Percentiles rank a stretch among this genome's conserved stretches.
These are phyloP conservation scores for Cicer arietinum DNA, from an alignment of 306 rosid species.

Conservation along the genomic window DNA sequence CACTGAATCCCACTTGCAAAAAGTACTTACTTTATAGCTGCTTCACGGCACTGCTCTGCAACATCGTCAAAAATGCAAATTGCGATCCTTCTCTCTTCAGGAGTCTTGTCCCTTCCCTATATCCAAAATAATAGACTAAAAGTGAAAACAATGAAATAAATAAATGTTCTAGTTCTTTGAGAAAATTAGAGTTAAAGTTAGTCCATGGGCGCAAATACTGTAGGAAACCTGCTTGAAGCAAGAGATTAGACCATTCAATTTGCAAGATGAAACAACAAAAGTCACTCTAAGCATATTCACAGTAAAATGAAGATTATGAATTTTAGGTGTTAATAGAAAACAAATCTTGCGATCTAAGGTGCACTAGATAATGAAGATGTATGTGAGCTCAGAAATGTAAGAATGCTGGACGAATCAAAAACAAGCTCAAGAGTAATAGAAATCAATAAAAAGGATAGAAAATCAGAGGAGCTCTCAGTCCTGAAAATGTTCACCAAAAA, in stretches of 20 bases:
- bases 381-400: not conserved
- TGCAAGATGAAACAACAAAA: slow-evolving; percentile 27
- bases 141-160: slow-evolving; percentile 11
- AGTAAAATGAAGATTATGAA: not conserved
- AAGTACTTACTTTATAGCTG: slow-evolving; percentile 76
- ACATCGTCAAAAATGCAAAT: slow-evolving; percentile 98
- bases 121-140: slow-evolving; percentile 18
- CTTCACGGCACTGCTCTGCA: slow-evolving; percentile 98
- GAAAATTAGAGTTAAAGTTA: not conserved
- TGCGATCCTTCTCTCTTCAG: slow-evolving; percentile 98
- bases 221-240: not conserved
- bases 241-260: slow-evolving; percentile 35
- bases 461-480: not conserved
- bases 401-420: not conserved
- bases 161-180: not conserved
- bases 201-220: not conserved
- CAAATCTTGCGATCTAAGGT: not conserved
- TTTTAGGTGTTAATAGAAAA: not conserved
- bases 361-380: slow-evolving; percentile 3
- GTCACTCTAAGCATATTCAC: not conserved
- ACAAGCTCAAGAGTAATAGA: not conserved
- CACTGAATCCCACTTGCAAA: not conserved
- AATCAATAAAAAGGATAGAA: not conserved
- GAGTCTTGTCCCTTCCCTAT: slow-evolving; percentile 95
- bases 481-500: not conserved